Evolutionary conservation across 2,329 filamentous ascomycete species (phyloP), one percentile per base, ranked within the genome.

Genomic region (Fusarium fujikuroi): DNA sequence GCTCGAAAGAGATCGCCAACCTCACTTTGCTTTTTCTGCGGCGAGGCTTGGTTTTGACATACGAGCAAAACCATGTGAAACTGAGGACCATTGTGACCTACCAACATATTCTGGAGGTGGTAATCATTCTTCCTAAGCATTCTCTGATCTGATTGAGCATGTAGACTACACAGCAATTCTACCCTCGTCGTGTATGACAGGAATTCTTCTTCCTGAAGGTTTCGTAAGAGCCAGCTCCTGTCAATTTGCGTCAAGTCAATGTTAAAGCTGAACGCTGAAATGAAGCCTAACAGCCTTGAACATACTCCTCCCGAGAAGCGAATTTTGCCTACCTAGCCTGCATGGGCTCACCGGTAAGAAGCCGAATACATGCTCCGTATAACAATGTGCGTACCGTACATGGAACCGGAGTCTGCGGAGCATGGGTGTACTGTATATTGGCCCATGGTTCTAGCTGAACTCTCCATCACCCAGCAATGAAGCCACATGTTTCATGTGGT

Each of bases 401-500:
- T 32, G 28, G 36, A 46, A 36, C 39, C 61, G 47, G 40, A 52
- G 39, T 32, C n/a, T 12, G 34, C 47, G 21, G 47, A 34, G 30
- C 30, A 23, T 32, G 32, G 9, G 30, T 30, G 32, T 32, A 32
- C 2, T 50, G 47, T 34, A 44, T 62, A 25, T 50, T 69, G 37
- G 21, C 21, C 36, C 43, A 54, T 30, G 58, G 50, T 56, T 37
- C 43, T 53, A 42, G 42, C 43, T 37, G 50, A 66, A 60, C 40
- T 64, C 49, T 60, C 62, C 23, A 47, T 59, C 52, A 62, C 64
- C 66, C 63, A 44, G 62, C 59, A 61, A 56, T 65, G 53, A 74
- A 70, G 73, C 66, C 53, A 40, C 47, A 56, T 50, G 75, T 76
- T 76, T 76, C 75, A 76, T 76, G 75, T 75, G 70, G 61, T 36